A percentile compares a stretch with the other conserved stretches of the same genome.
phyloP scores from a whole-genome alignment of 371 early-diverging fungal species.

The Ordospora pajunii region DNA sequence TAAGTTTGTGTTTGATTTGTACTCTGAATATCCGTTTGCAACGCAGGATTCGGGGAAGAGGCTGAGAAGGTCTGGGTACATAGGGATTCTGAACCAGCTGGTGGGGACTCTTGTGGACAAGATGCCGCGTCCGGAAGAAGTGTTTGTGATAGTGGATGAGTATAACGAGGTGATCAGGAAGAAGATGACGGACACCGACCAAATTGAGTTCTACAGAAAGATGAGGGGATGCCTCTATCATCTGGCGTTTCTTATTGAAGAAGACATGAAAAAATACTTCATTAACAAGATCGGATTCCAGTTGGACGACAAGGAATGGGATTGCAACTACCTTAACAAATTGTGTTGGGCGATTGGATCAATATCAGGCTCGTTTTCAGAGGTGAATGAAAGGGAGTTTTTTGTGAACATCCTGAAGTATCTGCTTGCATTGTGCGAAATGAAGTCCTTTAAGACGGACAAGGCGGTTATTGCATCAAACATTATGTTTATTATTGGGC shows the following conservation, averaged over 20 bases:
- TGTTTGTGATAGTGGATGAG: slow-evolving; percentile 94
- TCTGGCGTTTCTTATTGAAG: slow-evolving; percentile 44
- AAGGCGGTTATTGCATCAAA: slow-evolving; percentile 97
- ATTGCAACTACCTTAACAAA: slow-evolving; percentile 85
- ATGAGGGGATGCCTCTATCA: slow-evolving; percentile 66
- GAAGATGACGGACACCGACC: slow-evolving; percentile 89
- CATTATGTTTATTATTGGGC: slow-evolving; percentile 98
- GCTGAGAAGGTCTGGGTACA: slow-evolving; percentile 47
- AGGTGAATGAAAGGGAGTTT: slow-evolving; percentile 89
- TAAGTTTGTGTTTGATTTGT: slow-evolving; percentile 40
- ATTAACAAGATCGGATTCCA: slow-evolving; percentile 23
- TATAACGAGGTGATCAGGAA: slow-evolving; percentile 97
- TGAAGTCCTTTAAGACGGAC: slow-evolving; percentile 87
- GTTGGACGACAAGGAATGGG: slow-evolving; percentile 66
- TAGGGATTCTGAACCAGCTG: slow-evolving; percentile 34
- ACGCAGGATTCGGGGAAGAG: slow-evolving; percentile 7
- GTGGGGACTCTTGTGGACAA: slow-evolving; percentile 47
- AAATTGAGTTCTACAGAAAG: slow-evolving; percentile 86
- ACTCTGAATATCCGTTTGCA: slow-evolving; percentile 47
- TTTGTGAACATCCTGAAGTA: slow-evolving; percentile 90
- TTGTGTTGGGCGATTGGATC: slow-evolving; percentile 98
- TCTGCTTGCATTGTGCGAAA: slow-evolving; percentile 77
- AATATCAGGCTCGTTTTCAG: slow-evolving; percentile 83
- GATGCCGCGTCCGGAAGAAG: slow-evolving; percentile 64
- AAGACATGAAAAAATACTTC: slow-evolving; percentile 48